Conservation (phyloP, 2,329 filamentous ascomycete species). For the Aspergillus hortae region DNA sequence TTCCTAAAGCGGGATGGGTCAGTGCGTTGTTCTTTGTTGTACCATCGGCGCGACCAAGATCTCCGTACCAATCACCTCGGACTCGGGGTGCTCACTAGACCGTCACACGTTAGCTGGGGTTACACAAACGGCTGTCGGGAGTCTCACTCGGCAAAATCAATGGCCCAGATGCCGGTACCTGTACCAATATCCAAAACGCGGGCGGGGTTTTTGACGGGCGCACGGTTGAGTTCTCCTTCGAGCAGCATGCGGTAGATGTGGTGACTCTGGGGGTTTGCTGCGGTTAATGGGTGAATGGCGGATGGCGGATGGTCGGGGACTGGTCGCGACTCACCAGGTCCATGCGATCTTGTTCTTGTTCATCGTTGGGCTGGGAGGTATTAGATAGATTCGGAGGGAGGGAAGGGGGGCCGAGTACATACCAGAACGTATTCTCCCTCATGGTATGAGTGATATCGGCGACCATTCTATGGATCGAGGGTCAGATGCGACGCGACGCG, state of each 20-base stretch:
- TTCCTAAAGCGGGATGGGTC: constrained; percentile 16
- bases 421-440: constrained; percentile 29
- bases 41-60: too few relatives aligned
- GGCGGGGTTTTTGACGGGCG: constrained; percentile 23
- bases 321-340: constrained; percentile 24
- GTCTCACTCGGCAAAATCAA: constrained; percentile 35
- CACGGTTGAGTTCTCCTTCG: constrained; percentile 24
- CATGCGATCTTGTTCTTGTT: constrained; percentile 34
- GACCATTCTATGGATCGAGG: constrained; percentile 23
- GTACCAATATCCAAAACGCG: constrained; percentile 35
- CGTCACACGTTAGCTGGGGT: constrained; percentile 1
- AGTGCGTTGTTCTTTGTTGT: too few relatives aligned
- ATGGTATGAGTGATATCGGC: constrained; percentile 30
- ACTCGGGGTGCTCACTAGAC: constrained; percentile 22
- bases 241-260: constrained; percentile 34
- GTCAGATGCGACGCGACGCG: background rate
- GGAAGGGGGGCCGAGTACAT: constrained; percentile 1
- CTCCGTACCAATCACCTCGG: constrained; percentile 27
- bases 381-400: background rate
- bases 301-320: background rate
- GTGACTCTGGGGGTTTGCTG: constrained; percentile 20
- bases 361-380: constrained; percentile 27
- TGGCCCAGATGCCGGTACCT: constrained; percentile 37
- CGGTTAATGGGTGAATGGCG: background rate
- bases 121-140: background rate